Evolutionary conservation across 2,329 filamentous ascomycete genomes (phyloP).

Genomic region (Phyllosticta citrichinensis): DNA sequence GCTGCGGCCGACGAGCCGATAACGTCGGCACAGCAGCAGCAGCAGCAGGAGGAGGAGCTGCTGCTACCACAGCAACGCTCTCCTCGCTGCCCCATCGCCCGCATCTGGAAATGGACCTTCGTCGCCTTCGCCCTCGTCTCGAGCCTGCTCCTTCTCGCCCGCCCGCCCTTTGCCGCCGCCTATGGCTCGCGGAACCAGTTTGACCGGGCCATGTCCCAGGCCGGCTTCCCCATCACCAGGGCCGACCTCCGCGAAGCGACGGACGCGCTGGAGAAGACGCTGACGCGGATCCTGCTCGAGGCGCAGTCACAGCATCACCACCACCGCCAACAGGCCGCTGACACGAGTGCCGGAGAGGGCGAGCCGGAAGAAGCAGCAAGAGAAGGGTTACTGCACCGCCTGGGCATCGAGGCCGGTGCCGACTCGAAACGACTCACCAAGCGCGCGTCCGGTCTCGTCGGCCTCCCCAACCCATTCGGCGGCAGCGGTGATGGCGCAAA

Average conservation of each 20-base stretch:
- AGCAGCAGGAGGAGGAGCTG: neutral
- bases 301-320: neutral
- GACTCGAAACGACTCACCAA: neutral
- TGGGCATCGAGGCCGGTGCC: neutral
- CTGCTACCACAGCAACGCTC: neutral
- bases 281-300: neutral
- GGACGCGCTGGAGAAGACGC: neutral
- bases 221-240: neutral
- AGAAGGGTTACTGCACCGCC: neutral
- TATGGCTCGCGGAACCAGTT: neutral
- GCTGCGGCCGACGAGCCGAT: neutral
- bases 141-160: neutral
- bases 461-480: neutral
- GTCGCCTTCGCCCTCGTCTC: neutral
- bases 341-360: neutral
- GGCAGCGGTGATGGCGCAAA: neutral
- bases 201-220: neutral
- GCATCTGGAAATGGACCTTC: neutral
- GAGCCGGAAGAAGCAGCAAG: neutral
- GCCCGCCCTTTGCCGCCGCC: neutral
- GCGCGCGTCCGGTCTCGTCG: neutral
- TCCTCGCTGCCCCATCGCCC: neutral
- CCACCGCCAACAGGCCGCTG: neutral
- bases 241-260: constrained; percentile 1
- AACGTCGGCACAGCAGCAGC: neutral